Base-by-base conservation (phyloP, 139 green algal species). In the Micractinium sp. region DNA sequence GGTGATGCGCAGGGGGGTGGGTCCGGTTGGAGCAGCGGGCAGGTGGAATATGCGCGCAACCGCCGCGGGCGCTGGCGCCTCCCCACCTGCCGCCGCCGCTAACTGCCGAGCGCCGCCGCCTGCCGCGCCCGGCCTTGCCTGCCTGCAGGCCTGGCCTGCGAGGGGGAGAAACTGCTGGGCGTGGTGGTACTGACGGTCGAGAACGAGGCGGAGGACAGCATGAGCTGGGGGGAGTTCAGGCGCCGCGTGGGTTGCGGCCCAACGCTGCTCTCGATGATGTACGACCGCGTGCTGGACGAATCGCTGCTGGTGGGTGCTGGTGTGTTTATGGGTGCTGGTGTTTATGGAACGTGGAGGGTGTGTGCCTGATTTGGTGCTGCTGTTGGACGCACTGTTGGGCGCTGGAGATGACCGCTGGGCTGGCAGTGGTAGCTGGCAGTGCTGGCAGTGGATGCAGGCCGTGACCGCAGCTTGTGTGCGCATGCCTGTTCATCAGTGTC, bases 281-380 rank as follows among this genome's bases (percentile, higher is more conserved):
- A 90, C 29, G 89, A 92, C n/a, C 85, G 89, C 9, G 89, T 92
- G n/a, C 89, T 92, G 31, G 89, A 92, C 18, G 89, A 92, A 35
- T 5, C 77, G 14, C 85, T 92, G 18, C 35, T 85, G 87, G 87
- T 90, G 78, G n/a, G 85, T 12, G 38, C 7, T 27, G 23, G 78
- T 1, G 78, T 1, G 7, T 56, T 56, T 5, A 5, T 56, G 47
- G 5, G 5, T 56, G 47, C 47, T 56, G 9, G 47, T 9, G 47
- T 56, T 9, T 56, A 56, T n/a, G n/a, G n/a, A 56, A 56, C 9
- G 5, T 56, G 47, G 47, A 5, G 7, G 7, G 47, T 56, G 47
- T 56, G 47, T 16, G 67, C 25, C 1, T 35, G 22, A 5, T 75
- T 75, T 29, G 67, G 9, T 75, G 67, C 67, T 31, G 14, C 9